Base-by-base conservation (phyloP, 2,329 filamentous ascomycete species). In the Botrytis pseudocinerea region DNA sequence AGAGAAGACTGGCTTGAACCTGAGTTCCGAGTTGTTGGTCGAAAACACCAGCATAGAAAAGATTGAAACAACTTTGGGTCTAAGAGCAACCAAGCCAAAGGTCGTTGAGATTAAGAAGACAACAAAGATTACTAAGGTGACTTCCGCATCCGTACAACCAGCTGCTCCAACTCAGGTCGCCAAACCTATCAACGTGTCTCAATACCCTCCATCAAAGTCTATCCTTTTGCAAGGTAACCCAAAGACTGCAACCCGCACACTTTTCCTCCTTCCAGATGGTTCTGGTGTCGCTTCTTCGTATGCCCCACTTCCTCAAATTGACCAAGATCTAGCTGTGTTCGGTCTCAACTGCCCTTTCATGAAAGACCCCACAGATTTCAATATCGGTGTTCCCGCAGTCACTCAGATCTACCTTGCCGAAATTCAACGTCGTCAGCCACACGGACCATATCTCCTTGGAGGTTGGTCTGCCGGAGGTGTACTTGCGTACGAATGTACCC, bases 401-500 rank as follows among this genome's bases (percentile, higher is more conserved):
- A 87, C 89, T 9, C 82, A 86, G 76, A 87, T 90, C 79, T 92
- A 90, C 82, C 86, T 92, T 54, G 83, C 86, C 10, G 91, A 93
- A 82, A 91, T 94, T 81, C 90, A 89, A 81, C 88, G 88, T 5
- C 90, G 91, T 70, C 91, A 93, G 81, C 89, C 91, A 2, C 79
- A 85, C 32, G 92, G 92, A 0, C 89, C 90, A 0, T 93, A 92
- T 81, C 86, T 86, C 71, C 82, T 93, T 1, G 87, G 89, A 25
- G 92, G 92, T 42, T 94, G 92, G 92, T 93, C 89, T 25, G 91
- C 91, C 1, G 92, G 92, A 40, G 92, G 92, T 57, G 90, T 93
- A 69, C 89, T 90, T 74, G 91, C 91, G 59, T 93, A 88, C 77
- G 89, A 92, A 76, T 89, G 89, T 10, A 87, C 89, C 14, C 86